A percentile compares a stretch with the other conserved stretches of the same genome.
Evolutionary conservation across 805 yeast species (phyloP).

Genomic region (Jamesozyma rosinii): DNA sequence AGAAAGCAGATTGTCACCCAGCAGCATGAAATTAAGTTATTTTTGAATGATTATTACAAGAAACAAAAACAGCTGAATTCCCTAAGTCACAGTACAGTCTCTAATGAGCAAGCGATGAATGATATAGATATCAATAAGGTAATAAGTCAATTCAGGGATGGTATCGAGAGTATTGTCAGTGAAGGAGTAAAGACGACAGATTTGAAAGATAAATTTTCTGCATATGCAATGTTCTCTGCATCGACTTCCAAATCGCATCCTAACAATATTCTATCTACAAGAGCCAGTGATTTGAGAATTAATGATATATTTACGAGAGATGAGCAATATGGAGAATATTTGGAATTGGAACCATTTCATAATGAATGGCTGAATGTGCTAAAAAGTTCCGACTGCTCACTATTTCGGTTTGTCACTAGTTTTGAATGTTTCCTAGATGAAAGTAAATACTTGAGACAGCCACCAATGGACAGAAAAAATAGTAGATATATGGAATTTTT

Average conservation of each 20-base stretch:
- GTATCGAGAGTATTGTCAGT: slow-evolving; percentile 27
- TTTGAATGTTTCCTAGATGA: slow-evolving; percentile 34
- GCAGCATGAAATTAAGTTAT: slow-evolving; percentile 54
- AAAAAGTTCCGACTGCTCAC: slow-evolving; percentile 31
- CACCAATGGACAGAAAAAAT: slow-evolving; percentile 25
- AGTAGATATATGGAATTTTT: slow-evolving; percentile 39
- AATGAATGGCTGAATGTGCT: slow-evolving; percentile 44
- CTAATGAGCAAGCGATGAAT: neutral
- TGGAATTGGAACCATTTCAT: slow-evolving; percentile 50
- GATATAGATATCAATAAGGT: slow-evolving; percentile 22
- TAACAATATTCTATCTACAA: slow-evolving; percentile 37
- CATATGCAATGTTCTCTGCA: slow-evolving; percentile 24
- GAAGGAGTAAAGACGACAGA: neutral
- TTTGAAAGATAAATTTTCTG: slow-evolving; percentile 8
- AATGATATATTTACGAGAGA: slow-evolving; percentile 44
- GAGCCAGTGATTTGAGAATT: slow-evolving; percentile 41
- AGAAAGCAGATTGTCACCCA: slow-evolving; percentile 46
- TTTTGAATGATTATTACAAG: slow-evolving; percentile 40
- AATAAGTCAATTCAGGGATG: slow-evolving; percentile 30
- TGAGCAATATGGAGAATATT: slow-evolving; percentile 54
- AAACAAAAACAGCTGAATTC: slow-evolving; percentile 20
- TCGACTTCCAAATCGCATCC: slow-evolving; percentile 9
- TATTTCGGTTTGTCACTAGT: slow-evolving; percentile 42
- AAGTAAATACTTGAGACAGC: slow-evolving; percentile 13
- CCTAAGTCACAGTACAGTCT: neutral